Conservation (phyloP, 768 basidiomycete genomes). For the Leccinum truebloodii region DNA sequence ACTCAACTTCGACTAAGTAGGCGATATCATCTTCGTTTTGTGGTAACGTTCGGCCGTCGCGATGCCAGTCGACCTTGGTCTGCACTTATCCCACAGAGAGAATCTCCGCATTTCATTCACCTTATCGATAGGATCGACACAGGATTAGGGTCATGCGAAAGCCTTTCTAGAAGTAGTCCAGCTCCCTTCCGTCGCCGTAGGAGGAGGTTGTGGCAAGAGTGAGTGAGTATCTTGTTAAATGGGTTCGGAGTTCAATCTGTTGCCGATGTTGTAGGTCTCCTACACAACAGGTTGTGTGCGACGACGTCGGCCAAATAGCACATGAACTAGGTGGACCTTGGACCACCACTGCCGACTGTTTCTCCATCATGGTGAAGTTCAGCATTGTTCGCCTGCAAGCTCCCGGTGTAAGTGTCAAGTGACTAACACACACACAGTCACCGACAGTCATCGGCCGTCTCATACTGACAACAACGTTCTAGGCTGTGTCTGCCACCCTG, state of each 20-base stretch:
- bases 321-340: slow-evolving; percentile 34
- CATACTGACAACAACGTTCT: neutral
- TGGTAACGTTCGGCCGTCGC: slow-evolving; percentile 20
- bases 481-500: slow-evolving; percentile 36
- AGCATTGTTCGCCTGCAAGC: neutral
- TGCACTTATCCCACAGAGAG: slow-evolving; percentile 26
- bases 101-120: slow-evolving; percentile 28
- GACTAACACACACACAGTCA: too few species aligned
- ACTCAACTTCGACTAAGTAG: too few species aligned
- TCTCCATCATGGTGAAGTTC: slow-evolving; percentile 43
- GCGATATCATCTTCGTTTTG: too few species aligned
- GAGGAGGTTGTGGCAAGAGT: slow-evolving; percentile 45
- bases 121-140: slow-evolving; percentile 39
- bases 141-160: slow-evolving; percentile 29
- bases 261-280: neutral
- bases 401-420: slow-evolving; percentile 28
- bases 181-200: slow-evolving; percentile 29
- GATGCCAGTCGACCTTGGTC: slow-evolving; percentile 33
- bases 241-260: too few species aligned
- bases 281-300: slow-evolving; percentile 36
- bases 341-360: slow-evolving; percentile 44
- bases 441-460: neutral
- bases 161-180: slow-evolving; percentile 39
- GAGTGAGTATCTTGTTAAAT: slow-evolving; percentile 27
- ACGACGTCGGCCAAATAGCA: slow-evolving; percentile 40